A percentile compares a stretch with the other conserved stretches of the same genome.
Conservation (phyloP, 1,139 yeast genomes). For the Pichia sp. region DNA sequence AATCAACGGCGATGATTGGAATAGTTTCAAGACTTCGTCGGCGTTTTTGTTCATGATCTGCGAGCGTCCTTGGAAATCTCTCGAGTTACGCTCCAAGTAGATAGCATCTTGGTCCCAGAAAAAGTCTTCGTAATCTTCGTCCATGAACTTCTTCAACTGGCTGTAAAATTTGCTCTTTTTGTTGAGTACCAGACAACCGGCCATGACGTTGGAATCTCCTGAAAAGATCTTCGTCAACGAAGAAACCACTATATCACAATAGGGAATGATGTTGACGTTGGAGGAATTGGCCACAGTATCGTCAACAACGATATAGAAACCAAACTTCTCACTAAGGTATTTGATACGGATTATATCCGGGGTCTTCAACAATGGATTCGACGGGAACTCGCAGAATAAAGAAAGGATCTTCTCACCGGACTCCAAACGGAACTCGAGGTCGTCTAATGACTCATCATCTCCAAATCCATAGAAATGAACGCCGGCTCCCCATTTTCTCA, state of each 20-base stretch:
- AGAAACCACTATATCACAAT: slow-evolving; percentile 79
- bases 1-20: slow-evolving; percentile 43
- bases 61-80: slow-evolving; percentile 77
- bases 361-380: slow-evolving; percentile 82
- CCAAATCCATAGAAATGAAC: slow-evolving; percentile 82
- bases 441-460: slow-evolving; percentile 65
- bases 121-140: slow-evolving; percentile 58
- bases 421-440: slow-evolving; percentile 56
- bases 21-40: slow-evolving; percentile 48
- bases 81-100: slow-evolving; percentile 84
- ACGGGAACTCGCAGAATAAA: slow-evolving; percentile 88
- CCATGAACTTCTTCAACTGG: slow-evolving; percentile 49
- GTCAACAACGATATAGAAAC: slow-evolving; percentile 79
- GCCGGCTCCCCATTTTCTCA: slow-evolving; percentile 86
- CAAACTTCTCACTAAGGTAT: slow-evolving; percentile 59
- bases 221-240: slow-evolving; percentile 89
- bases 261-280: slow-evolving; percentile 77
- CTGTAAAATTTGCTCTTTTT: slow-evolving; percentile 55
- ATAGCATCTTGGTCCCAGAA: slow-evolving; percentile 95
- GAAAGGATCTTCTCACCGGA: slow-evolving; percentile 64
- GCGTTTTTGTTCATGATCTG: slow-evolving; percentile 65
- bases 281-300: slow-evolving; percentile 91
- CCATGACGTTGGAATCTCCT: slow-evolving; percentile 95
- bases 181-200: slow-evolving; percentile 81
- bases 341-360: slow-evolving; percentile 69